Conservation (phyloP, 306 rosid species). For the Pyrus pyrifolia region DNA sequence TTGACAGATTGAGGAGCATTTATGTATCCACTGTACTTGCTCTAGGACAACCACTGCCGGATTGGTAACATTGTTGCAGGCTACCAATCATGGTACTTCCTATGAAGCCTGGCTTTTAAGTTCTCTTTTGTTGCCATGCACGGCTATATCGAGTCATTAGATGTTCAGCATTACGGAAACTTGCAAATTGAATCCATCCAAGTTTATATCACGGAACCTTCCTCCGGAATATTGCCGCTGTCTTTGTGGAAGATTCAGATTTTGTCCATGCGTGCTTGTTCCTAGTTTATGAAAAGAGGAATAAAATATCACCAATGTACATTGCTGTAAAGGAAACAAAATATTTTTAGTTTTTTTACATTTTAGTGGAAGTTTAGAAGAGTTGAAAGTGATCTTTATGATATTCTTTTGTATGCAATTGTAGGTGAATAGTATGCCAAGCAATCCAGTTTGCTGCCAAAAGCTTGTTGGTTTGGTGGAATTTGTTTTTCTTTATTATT, state of each 20-base stretch:
- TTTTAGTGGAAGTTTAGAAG: neutral
- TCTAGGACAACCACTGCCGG: neutral
- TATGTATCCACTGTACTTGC: neutral
- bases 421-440: neutral
- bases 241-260: neutral
- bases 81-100: neutral
- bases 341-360: neutral
- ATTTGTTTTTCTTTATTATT: neutral
- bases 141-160: slow-evolving; percentile 9
- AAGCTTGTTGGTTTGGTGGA: neutral
- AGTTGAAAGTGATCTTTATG: neutral
- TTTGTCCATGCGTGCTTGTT: slow-evolving; percentile 6
- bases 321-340: slow-evolving; percentile 4
- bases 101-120: neutral
- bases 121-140: neutral
- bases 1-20: neutral
- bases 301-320: slow-evolving; percentile 22
- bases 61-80: slow-evolving; percentile 1
- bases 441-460: neutral
- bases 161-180: neutral
- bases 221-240: neutral
- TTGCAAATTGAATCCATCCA: neutral
- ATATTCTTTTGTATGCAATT: neutral
- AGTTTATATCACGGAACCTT: neutral
- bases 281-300: neutral